Conservation (phyloP, 148 eudicot species). For the Beta vulgaris region DNA sequence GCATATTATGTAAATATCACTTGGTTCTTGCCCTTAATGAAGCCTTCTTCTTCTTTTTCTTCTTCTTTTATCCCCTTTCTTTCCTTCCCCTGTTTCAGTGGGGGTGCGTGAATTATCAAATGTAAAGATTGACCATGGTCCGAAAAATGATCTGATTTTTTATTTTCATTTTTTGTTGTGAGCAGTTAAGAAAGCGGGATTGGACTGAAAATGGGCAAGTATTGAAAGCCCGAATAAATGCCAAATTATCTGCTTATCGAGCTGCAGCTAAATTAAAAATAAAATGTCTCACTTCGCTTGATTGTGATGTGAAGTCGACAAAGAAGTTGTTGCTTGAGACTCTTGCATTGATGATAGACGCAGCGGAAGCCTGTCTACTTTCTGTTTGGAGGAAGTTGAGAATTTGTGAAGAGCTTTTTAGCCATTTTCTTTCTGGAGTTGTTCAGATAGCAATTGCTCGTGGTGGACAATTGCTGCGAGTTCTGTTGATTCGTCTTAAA, state of each 20-base stretch:
- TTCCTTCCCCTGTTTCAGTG: too few species aligned
- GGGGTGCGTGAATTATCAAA: too few species aligned
- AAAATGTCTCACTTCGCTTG: constrained; percentile 56
- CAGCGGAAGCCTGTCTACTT: constrained; percentile 80
- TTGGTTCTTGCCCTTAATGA: too few species aligned
- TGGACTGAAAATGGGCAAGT: constrained; percentile 81
- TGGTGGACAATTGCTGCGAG: constrained; percentile 79
- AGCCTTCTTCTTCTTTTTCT: neutral
- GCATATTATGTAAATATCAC: too few species aligned
- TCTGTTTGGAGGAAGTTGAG: constrained; percentile 86
- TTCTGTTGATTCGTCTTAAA: constrained; percentile 87
- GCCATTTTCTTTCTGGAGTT: constrained; percentile 79
- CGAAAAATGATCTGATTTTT: neutral
- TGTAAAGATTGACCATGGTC: too few species aligned
- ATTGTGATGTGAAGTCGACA: constrained; percentile 67
- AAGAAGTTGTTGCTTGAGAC: constrained; percentile 74
- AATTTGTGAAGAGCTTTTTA: constrained; percentile 85
- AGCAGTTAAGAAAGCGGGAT: constrained; percentile 92
- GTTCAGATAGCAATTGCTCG: constrained; percentile 75
- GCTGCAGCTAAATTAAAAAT: constrained; percentile 68
- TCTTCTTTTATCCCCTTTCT: neutral
- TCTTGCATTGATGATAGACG: constrained; percentile 73
- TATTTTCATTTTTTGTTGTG: constrained; percentile 23
- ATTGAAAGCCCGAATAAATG: constrained; percentile 70
- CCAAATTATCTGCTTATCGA: constrained; percentile 68